Evolutionary conservation across 192 early-diverging fungal genomes (phyloP), one percentile per base, ranked within the genome.

Genomic region (Allomyces arbusculus): DNA sequence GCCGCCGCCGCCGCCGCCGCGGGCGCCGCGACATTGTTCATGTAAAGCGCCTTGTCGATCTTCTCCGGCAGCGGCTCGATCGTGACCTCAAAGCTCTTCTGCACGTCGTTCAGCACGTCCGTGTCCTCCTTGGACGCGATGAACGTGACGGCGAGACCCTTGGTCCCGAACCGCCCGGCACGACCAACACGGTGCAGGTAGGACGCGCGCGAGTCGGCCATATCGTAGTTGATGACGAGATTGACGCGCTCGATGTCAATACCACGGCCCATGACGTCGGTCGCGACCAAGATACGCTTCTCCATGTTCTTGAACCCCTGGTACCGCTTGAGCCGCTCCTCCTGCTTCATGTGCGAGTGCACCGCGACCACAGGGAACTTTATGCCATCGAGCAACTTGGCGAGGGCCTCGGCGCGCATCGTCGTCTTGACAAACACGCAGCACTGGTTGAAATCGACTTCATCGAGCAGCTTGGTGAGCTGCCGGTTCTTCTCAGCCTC

Each of bases 141-240:
- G 79, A 97, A 97, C 0, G 93, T 91, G 62, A 97, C 86, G 24
- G 89, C 95, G 62, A 95, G 77, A 76, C 95, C 95, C 83, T 97
- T 97, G 76, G 95, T 97, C 76, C 95, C 95, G 68, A 97, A 97
- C 82, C 95, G 88, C 68, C 95, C 95, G 50, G 95, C 95, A 87
- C 95, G 91, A 64, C 95, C 95, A 64, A 97, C 95, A 68, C 95
- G 80, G 71, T 97, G 95, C 22, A 97, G 82, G 73, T 97, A 97
- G 20, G 87, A 80, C 74, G 94, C 93, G 8, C 92, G 85, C 40
- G 75, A 72, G 67, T 89, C 89, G 23, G 95, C 90, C 73, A 97
- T 94, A 69, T 97, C 95, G 62, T 97, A 97, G 86, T 97, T 97
- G 84, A 97, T 86, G 65, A 97, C 95, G 74, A 97, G 91, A 77